Percentiles rank a stretch among this genome's conserved stretches.
These are phyloP conservation scores for Diaporthe sp. DNA, from an alignment of 2,329 filamentous ascomycete genomes.

Conservation along the genomic window DNA sequence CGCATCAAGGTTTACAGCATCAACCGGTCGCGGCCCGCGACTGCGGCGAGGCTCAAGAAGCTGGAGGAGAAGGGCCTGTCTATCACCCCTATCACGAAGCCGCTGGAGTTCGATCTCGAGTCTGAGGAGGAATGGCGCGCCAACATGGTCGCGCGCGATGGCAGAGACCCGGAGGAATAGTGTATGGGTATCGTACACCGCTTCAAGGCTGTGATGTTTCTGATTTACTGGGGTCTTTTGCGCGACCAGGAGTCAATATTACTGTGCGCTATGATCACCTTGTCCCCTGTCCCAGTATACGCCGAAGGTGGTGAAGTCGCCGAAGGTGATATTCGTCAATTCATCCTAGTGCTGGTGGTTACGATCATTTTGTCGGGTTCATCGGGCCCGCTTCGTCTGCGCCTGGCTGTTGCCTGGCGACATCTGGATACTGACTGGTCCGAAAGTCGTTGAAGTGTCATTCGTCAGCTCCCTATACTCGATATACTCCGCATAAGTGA, in stretches of 20 bases:
- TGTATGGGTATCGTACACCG: background rate
- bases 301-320: background rate
- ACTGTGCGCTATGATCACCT: too few species aligned
- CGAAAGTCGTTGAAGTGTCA: background rate
- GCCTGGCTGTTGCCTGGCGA: too few species aligned
- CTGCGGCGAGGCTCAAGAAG: slow-evolving; percentile 63
- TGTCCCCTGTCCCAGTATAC: too few species aligned
- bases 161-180: slow-evolving; percentile 59
- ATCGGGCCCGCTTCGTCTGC: background rate
- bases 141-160: slow-evolving; percentile 55
- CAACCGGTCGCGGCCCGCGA: slow-evolving; percentile 65
- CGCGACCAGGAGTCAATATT: background rate
- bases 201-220: background rate
- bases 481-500: too few species aligned
- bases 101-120: slow-evolving; percentile 64
- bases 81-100: slow-evolving; percentile 68
- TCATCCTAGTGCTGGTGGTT: background rate
- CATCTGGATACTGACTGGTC: background rate
- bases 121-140: slow-evolving; percentile 62
- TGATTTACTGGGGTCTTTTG: background rate
- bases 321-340: background rate
- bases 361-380: background rate
- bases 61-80: slow-evolving; percentile 63
- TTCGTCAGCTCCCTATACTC: too few species aligned
- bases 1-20: slow-evolving; percentile 74